Evolutionary conservation across 345 rosid species (phyloP), one percentile per base, ranked within the genome.

Genomic region (Bruguiera gymnorhiza): DNA sequence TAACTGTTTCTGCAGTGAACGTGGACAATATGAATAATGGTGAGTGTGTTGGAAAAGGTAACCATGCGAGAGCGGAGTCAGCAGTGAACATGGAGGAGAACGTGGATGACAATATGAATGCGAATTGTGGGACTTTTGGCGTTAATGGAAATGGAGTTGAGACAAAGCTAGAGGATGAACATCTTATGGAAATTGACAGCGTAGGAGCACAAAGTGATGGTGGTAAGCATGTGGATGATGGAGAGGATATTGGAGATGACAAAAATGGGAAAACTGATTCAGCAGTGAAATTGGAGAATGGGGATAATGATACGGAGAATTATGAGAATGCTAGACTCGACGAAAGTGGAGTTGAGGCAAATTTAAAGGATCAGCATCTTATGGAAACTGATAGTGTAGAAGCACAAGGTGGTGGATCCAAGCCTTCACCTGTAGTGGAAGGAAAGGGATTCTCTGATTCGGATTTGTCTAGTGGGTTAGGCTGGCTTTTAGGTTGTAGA

Each of bases 401-500:
- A 24, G 26, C 59, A 52, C 75, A 69, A 69, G 43, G 27, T 27
- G 20, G 68, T 8, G 64, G 29, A 58, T 66, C 74, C 27, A 70
- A 62, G 54, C 29, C 48, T 74, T 76, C 73, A 43, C 8, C 52
- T 1, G 68, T 36, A 39, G 66, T 61, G 6, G 81, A 78, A 67
- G 83, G 70, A 30, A 73, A 27, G 18, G 63, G 23, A 24, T 75
- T 76, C 11, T 68, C 86, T 55, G 77, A 46, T 73, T 66, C 80
- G 4, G 87, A 78, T 68, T 78, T 78, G 8, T 60, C 76, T 57
- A 62, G 70, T 67, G 74, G 92, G 68, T 72, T 87, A 84, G 92
- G 82, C 74, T 95, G 99, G 99, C 82, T 95, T 82, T 84, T 92
- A 83, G 93, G 98, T 60, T 83, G 84, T 83, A 90, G 86, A 82